Evolutionary conservation across 768 basidiomycete species (phyloP).

Genomic region (Austroboletus festivus): DNA sequence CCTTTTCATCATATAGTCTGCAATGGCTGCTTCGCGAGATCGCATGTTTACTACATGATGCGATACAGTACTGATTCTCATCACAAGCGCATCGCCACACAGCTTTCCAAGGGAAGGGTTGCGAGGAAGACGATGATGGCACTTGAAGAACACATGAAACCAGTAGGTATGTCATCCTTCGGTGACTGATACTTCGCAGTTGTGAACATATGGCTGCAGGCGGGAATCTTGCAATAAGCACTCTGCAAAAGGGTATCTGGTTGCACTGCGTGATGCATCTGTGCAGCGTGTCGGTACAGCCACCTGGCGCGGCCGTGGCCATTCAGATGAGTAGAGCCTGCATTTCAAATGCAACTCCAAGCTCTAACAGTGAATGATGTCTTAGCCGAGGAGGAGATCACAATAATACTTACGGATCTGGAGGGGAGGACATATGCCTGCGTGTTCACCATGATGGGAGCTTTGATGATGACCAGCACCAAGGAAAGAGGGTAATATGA

Average conservation of each 20-base stretch:
- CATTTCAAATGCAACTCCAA: neutral
- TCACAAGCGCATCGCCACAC: slow-evolving; percentile 1
- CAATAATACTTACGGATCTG: no score
- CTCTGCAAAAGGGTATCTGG: slow-evolving; percentile 3
- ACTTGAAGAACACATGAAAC: slow-evolving; percentile 10
- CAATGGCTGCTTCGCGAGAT: neutral
- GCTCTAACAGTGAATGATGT: no score
- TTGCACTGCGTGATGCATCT: neutral
- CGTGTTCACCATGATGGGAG: no score
- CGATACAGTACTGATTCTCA: neutral
- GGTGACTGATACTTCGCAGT: neutral
- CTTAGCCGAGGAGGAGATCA: no score
- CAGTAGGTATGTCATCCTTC: neutral
- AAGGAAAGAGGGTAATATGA: no score
- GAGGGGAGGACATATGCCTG: no score
- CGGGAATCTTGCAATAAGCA: slow-evolving; percentile 1
- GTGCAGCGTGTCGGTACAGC: neutral
- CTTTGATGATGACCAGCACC: no score
- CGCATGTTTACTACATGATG: slow-evolving; percentile 7
- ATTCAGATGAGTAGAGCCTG: slow-evolving; percentile 1
- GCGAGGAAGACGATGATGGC: neutral
- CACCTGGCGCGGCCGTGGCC: neutral
- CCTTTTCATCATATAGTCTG: slow-evolving; percentile 4
- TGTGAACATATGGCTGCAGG: slow-evolving; percentile 7
- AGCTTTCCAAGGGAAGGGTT: slow-evolving; percentile 3